Conservation (phyloP, 257 asterid genomes). For the Capsicum chinense region DNA sequence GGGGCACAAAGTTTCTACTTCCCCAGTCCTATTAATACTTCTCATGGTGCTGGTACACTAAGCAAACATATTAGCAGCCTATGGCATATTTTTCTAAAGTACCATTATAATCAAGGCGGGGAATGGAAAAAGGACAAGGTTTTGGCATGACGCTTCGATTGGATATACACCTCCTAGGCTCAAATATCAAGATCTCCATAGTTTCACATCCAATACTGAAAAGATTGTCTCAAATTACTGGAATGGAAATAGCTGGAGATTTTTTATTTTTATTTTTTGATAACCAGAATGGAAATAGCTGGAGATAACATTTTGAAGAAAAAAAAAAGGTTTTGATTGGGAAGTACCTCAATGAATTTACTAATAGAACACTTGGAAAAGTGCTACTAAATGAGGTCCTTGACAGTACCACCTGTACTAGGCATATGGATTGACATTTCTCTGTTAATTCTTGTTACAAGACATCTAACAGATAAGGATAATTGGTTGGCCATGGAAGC, state of each 20-base stretch:
- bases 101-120: neutral
- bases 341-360: neutral
- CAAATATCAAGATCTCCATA: neutral
- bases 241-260: constrained; percentile 1
- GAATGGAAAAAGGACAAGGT: constrained; percentile 7
- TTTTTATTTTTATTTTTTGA: neutral
- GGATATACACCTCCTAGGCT: neutral
- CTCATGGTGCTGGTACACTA: neutral
- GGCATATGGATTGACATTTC: constrained; percentile 4
- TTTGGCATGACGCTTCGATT: constrained; percentile 5
- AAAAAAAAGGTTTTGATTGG: neutral
- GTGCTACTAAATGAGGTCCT: neutral
- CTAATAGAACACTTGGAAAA: neutral
- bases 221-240: neutral
- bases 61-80: neutral
- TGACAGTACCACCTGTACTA: neutral
- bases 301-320: neutral
- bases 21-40: neutral
- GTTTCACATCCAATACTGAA: constrained; percentile 15
- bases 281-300: neutral
- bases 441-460: constrained; percentile 6
- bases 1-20: neutral
- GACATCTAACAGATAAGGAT: neutral
- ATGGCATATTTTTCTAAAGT: constrained; percentile 1
- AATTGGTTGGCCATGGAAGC: constrained; percentile 16